phyloP scores from a whole-genome alignment of 768 basidiomycete genomes.

The Tylopilus sp. region DNA sequence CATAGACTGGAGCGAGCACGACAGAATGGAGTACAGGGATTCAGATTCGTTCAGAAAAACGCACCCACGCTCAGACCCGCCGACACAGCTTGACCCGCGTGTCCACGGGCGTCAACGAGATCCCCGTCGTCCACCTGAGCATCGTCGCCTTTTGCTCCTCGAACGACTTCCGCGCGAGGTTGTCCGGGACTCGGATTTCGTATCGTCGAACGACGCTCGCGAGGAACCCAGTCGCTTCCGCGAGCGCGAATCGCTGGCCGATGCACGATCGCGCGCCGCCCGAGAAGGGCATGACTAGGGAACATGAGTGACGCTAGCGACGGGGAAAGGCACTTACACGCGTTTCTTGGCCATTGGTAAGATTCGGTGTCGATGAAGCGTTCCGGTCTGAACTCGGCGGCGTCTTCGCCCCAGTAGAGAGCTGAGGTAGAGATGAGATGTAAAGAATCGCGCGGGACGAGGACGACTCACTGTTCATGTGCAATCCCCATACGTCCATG shows the following conservation, averaged over 20 bases:
- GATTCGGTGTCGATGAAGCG: slow-evolving; percentile 48
- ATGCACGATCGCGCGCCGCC: slow-evolving; percentile 45
- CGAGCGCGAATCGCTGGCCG: slow-evolving; percentile 46
- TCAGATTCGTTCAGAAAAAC: background rate
- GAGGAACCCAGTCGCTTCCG: slow-evolving; percentile 41
- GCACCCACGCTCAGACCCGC: slow-evolving; percentile 3
- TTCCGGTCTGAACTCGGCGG: slow-evolving; percentile 43
- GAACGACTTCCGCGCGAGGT: slow-evolving; percentile 27
- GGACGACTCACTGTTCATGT: slow-evolving; percentile 42
- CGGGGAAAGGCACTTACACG: background rate
- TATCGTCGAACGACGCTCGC: slow-evolving; percentile 43
- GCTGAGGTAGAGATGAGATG: slow-evolving; percentile 26
- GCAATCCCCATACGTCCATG: slow-evolving; percentile 41
- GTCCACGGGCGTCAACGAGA: slow-evolving; percentile 36
- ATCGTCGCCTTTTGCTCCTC: slow-evolving; percentile 34
- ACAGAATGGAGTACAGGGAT: no score
- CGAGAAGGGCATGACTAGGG: slow-evolving; percentile 44
- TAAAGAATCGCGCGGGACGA: background rate
- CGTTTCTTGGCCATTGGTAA: slow-evolving; percentile 47
- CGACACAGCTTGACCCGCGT: slow-evolving; percentile 22
- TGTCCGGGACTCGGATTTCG: slow-evolving; percentile 38
- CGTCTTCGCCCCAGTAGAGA: slow-evolving; percentile 48
- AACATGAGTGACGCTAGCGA: background rate
- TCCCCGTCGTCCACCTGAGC: slow-evolving; percentile 36
- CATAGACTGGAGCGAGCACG: no score